Conservation (phyloP, 805 yeast genomes). For the Schizosaccharomyces osmophilus region DNA sequence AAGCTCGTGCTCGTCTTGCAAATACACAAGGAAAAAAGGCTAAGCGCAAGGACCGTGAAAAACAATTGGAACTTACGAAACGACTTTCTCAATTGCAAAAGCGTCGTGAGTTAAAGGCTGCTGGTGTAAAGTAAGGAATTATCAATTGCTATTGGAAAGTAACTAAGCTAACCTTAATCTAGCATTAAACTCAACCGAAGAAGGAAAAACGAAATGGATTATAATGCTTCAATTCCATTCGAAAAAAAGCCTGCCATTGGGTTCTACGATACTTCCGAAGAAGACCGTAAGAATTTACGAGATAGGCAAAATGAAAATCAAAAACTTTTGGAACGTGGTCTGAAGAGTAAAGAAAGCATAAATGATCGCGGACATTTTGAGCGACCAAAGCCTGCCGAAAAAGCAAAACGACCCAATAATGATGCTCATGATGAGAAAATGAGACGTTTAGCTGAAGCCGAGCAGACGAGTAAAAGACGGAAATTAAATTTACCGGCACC, state of each 20-base stretch:
- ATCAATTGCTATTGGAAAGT: background rate
- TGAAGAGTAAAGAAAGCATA: slow-evolving; percentile 6
- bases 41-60: slow-evolving; percentile 64
- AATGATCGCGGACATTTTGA: slow-evolving; percentile 4
- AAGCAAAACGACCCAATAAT: background rate
- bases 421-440: slow-evolving; percentile 1
- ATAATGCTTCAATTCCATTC: slow-evolving; percentile 60
- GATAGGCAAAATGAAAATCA: background rate
- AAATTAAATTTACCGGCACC: slow-evolving; percentile 18
- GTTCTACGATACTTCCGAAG: slow-evolving; percentile 41
- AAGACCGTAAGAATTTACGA: slow-evolving; percentile 12
- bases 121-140: slow-evolving; percentile 22
- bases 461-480: slow-evolving; percentile 17
- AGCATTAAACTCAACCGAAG: slow-evolving; percentile 15
- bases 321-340: slow-evolving; percentile 1
- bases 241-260: slow-evolving; percentile 50
- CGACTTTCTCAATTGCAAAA: slow-evolving; percentile 54
- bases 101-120: slow-evolving; percentile 56
- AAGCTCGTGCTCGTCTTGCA: slow-evolving; percentile 75
- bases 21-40: slow-evolving; percentile 91
- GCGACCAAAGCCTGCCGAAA: background rate
- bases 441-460: slow-evolving; percentile 7
- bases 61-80: slow-evolving; percentile 54
- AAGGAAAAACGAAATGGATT: slow-evolving; percentile 29
- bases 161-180: slow-evolving; percentile 13